phyloP scores from a whole-genome alignment of 495 filamentous ascomycete species.

The Sordaria brevicollis region DNA sequence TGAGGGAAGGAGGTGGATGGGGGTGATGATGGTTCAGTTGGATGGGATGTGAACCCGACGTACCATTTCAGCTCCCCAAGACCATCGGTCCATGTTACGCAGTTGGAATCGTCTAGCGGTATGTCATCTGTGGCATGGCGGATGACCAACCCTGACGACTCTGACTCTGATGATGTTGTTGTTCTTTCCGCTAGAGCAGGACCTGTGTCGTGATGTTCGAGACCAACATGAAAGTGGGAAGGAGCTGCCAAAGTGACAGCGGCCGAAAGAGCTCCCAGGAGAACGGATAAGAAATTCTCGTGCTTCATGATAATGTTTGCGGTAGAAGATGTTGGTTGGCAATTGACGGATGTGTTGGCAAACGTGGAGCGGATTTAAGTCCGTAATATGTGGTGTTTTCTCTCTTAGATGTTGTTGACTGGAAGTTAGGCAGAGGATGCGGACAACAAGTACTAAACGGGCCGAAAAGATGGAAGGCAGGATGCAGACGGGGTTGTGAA shows the following conservation, averaged over 20 bases:
- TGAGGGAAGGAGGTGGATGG: not conserved
- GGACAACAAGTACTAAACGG: not conserved
- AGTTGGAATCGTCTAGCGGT: not conserved
- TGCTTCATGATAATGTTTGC: not conserved
- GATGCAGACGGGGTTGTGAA: not conserved
- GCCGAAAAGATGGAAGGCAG: not conserved
- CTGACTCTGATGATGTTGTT: too few species aligned
- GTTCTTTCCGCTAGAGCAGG: not conserved
- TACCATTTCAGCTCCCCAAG: not conserved
- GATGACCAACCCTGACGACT: too few species aligned
- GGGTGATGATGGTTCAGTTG: not conserved
- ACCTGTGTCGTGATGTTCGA: not conserved
- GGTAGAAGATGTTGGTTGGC: not conserved
- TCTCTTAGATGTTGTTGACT: not conserved
- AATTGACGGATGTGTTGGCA: too few species aligned
- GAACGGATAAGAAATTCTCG: not conserved
- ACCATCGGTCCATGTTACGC: not conserved
- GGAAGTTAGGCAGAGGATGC: not conserved
- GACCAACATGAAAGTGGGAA: not conserved
- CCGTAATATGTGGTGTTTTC: not conserved
- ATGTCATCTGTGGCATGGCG: not conserved
- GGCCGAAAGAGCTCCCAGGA: not conserved
- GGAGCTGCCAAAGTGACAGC: not conserved
- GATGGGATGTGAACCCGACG: not conserved
- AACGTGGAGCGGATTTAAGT: not conserved